Percentiles rank a stretch among this genome's conserved stretches.
These are phyloP conservation scores for Trypanosoma lewisi DNA, from an alignment of 208 protist genomes.

Conservation along the genomic window DNA sequence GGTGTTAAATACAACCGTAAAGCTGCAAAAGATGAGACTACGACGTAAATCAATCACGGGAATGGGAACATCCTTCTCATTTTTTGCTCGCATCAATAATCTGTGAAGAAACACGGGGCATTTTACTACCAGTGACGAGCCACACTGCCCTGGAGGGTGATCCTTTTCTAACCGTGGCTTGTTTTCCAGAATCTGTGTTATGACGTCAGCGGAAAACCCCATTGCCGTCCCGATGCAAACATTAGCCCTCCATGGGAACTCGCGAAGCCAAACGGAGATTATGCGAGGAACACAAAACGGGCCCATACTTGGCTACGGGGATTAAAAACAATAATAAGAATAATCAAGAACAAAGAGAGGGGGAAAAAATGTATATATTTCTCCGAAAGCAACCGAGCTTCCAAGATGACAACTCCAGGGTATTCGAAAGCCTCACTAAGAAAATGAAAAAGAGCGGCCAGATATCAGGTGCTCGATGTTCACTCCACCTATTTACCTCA, in stretches of 20 bases:
- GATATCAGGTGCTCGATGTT: too few species aligned
- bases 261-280: constrained; percentile 54
- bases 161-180: constrained; percentile 34
- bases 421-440: too few species aligned
- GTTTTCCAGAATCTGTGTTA: constrained; percentile 35
- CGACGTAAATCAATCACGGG: constrained; percentile 63
- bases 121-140: constrained; percentile 41
- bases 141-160: constrained; percentile 32
- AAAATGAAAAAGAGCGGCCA: too few species aligned
- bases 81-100: not conserved
- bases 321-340: constrained; percentile 6
- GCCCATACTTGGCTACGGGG: not conserved
- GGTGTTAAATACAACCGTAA: constrained; percentile 62
- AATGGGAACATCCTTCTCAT: constrained; percentile 25
- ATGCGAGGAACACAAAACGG: constrained; percentile 31
- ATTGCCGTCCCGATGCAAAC: constrained; percentile 54
- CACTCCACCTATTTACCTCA: too few species aligned
- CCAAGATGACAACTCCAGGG: too few species aligned
- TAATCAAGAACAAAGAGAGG: not conserved
- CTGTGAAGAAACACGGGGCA: constrained; percentile 3
- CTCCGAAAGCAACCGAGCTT: too few species aligned
- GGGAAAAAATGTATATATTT: too few species aligned
- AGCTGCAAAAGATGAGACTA: constrained; percentile 80
- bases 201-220: constrained; percentile 67
- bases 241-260: constrained; percentile 55